A percentile compares a stretch with the other conserved stretches of the same genome.
phyloP scores from a whole-genome alignment of 345 rosid genomes.

The Lepidium africanum region DNA sequence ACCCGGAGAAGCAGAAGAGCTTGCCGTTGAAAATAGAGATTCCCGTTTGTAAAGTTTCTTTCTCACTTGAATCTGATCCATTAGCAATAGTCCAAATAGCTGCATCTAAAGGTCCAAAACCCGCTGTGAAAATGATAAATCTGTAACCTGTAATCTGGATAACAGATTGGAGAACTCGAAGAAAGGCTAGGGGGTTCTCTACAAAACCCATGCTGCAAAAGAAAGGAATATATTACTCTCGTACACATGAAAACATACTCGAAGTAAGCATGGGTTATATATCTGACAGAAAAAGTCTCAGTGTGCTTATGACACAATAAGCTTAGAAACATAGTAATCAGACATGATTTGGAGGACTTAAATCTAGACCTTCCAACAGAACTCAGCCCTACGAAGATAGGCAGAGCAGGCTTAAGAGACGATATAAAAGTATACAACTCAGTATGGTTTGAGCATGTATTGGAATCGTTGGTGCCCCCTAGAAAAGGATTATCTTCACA shows the following conservation, averaged over 20 bases:
- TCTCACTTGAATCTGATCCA: conserved; percentile 13
- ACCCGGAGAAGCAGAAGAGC: conserved; percentile 60
- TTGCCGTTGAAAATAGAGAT: conserved; percentile 39
- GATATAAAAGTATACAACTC: conserved; percentile 47
- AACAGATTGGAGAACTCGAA: conserved; percentile 45
- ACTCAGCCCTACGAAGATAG: conserved; percentile 67
- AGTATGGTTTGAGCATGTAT: conserved; percentile 53
- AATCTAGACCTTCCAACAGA: conserved; percentile 71
- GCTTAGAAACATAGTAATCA: not conserved
- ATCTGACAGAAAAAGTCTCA: not conserved
- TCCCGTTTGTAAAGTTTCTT: conserved; percentile 27
- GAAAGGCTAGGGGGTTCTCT: conserved; percentile 46
- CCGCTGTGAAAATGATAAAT: conserved; percentile 51
- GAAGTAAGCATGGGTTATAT: not conserved
- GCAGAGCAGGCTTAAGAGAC: conserved; percentile 32
- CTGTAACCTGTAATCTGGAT: conserved; percentile 37
- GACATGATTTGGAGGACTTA: conserved; percentile 17
- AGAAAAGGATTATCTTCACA: conserved; percentile 43
- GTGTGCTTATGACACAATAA: not conserved
- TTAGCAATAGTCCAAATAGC: conserved; percentile 31
- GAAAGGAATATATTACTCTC: not conserved
- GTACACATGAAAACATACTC: not conserved
- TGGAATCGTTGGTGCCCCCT: conserved; percentile 18
- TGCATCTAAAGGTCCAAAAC: conserved; percentile 48
- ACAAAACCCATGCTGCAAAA: conserved; percentile 60